phyloP scores from a whole-genome alignment of 495 filamentous ascomycete species.

The Talaromyces wortmannii region DNA sequence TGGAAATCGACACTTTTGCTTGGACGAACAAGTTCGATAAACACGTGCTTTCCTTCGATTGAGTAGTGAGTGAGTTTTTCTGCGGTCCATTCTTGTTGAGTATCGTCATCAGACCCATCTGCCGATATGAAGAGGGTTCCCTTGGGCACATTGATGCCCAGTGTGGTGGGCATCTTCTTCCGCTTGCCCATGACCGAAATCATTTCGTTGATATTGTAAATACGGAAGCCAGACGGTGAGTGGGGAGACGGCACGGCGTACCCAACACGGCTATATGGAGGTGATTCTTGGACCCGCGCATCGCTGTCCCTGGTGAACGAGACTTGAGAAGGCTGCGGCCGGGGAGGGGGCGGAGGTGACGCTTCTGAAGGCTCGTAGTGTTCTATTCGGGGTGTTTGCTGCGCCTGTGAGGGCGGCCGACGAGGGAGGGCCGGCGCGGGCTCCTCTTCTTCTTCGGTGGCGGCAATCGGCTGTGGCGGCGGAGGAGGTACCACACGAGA shows the following conservation, averaged over 20 bases:
- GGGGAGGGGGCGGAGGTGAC: constrained; percentile 7
- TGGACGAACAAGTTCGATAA: constrained; percentile 83
- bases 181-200: constrained; percentile 88
- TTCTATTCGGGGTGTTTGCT: constrained; percentile 41
- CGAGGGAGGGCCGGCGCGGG: constrained; percentile 62
- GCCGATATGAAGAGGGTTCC: constrained; percentile 88
- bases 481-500: constrained; percentile 27
- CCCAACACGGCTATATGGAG: constrained; percentile 50
- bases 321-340: constrained; percentile 19
- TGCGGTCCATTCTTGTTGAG: constrained; percentile 85
- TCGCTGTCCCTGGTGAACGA: constrained; percentile 15
- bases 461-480: constrained; percentile 30
- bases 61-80: constrained; percentile 93
- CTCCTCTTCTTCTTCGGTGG: constrained; percentile 49
- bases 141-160: constrained; percentile 82
- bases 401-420: constrained; percentile 57
- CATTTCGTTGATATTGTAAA: constrained; percentile 97
- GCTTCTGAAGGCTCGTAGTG: constrained; percentile 40
- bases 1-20: constrained; percentile 95
- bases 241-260: constrained; percentile 29
- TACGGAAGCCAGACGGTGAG: constrained; percentile 73
- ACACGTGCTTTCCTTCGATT: constrained; percentile 96
- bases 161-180: constrained; percentile 93
- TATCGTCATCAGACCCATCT: constrained; percentile 70
- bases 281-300: constrained; percentile 45